These are phyloP conservation scores for Tuber indicum DNA, from an alignment of 495 filamentous ascomycete species.

Conservation along the genomic window DNA sequence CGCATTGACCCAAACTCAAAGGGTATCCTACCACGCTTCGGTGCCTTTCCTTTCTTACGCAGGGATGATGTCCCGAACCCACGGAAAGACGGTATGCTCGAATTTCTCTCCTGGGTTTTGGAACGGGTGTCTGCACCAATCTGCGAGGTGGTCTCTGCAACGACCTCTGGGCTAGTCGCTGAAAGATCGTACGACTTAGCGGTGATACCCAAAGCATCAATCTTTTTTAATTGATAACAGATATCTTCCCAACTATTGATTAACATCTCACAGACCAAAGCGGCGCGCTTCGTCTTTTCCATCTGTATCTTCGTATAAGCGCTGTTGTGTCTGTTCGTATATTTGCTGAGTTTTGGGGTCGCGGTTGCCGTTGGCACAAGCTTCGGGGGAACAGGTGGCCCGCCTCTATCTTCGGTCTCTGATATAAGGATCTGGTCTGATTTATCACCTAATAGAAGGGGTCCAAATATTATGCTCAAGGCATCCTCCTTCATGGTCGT, in stretches of 20 bases:
- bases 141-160: background rate
- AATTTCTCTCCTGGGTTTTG: slow-evolving; percentile 18
- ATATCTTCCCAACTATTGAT: slow-evolving; percentile 41
- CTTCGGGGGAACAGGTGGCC: slow-evolving; percentile 35
- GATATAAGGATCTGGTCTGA: slow-evolving; percentile 39
- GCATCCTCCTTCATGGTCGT: slow-evolving; percentile 57
- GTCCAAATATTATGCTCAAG: slow-evolving; percentile 59
- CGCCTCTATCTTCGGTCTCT: slow-evolving; percentile 41
- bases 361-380: slow-evolving; percentile 28
- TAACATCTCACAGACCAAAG: slow-evolving; percentile 40
- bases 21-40: slow-evolving; percentile 27
- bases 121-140: background rate
- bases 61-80: slow-evolving; percentile 28
- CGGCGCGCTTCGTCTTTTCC: slow-evolving; percentile 37
- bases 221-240: slow-evolving; percentile 37
- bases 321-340: slow-evolving; percentile 25
- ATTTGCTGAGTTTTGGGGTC: slow-evolving; percentile 29
- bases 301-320: slow-evolving; percentile 35
- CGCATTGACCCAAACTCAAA: slow-evolving; percentile 25
- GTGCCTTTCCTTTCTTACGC: slow-evolving; percentile 24
- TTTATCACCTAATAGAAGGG: slow-evolving; percentile 55
- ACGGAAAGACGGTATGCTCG: slow-evolving; percentile 18
- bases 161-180: background rate
- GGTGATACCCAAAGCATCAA: slow-evolving; percentile 36
- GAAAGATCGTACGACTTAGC: slow-evolving; percentile 40